phyloP scores from a whole-genome alignment of 2,329 filamentous ascomycete species.

The Epichloe glyceriae region DNA sequence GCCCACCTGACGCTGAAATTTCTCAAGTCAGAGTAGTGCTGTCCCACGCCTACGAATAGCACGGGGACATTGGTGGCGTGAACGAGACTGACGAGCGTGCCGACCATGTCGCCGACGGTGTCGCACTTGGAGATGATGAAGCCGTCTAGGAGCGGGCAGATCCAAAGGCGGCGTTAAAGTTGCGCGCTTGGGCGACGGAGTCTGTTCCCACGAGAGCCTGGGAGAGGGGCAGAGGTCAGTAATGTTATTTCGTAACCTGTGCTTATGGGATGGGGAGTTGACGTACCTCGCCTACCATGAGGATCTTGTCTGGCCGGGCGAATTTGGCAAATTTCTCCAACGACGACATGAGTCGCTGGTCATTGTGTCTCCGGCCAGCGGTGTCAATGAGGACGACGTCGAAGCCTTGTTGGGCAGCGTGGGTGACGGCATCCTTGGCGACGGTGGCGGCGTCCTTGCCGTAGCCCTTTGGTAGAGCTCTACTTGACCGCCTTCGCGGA shows the following conservation, averaged over 20 bases:
- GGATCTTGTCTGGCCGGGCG: constrained; percentile 91
- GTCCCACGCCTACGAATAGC: constrained; percentile 69
- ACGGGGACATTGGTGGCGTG: constrained; percentile 95
- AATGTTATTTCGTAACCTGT: constrained; percentile 3
- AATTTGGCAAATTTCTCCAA: constrained; percentile 97
- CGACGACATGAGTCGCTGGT: constrained; percentile 88
- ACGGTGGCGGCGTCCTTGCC: constrained; percentile 95
- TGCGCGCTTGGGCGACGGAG: constrained; percentile 85
- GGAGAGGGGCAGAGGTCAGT: background rate
- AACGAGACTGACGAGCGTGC: constrained; percentile 88
- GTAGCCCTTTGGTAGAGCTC: constrained; percentile 93
- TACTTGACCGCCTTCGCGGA: constrained; percentile 71
- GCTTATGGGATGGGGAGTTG: background rate
- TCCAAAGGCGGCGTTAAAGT: constrained; percentile 92
- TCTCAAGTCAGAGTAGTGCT: constrained; percentile 55
- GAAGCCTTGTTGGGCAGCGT: constrained; percentile 61
- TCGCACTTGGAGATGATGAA: constrained; percentile 99
- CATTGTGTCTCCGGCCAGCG: constrained; percentile 87
- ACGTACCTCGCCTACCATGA: constrained; percentile 66
- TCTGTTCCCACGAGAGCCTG: constrained; percentile 87
- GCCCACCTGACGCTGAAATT: constrained; percentile 60
- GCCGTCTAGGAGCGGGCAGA: constrained; percentile 70
- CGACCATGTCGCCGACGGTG: constrained; percentile 98
- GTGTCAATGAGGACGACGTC: constrained; percentile 97
- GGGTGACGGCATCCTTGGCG: constrained; percentile 81